These are phyloP conservation scores for Vitis vinifera DNA, from an alignment of 164 flowering plant species.

Conservation along the genomic window DNA sequence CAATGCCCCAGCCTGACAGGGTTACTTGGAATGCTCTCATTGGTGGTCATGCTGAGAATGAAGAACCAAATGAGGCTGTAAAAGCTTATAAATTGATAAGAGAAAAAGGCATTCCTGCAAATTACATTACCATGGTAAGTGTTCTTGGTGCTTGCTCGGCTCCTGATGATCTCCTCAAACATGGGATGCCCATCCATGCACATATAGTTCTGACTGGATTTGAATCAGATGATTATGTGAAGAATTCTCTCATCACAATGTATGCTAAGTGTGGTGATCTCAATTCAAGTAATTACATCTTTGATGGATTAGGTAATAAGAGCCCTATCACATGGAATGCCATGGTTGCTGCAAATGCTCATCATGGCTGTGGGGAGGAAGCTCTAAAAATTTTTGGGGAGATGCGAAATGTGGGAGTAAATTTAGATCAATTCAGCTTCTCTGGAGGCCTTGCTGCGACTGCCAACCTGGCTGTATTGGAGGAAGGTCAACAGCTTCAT, in stretches of 20 bases:
- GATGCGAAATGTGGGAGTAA: slow-evolving; percentile 48
- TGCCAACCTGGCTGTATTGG: slow-evolving; percentile 60
- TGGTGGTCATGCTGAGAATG: slow-evolving; percentile 65
- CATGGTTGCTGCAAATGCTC: slow-evolving; percentile 74
- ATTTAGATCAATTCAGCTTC: slow-evolving; percentile 74
- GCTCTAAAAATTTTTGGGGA: slow-evolving; percentile 48
- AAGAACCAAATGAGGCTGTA: slow-evolving; percentile 49
- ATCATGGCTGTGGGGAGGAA: slow-evolving; percentile 63
- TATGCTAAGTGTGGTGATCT: slow-evolving; percentile 80
- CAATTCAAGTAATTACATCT: slow-evolving; percentile 47
- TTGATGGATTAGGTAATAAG: slow-evolving; percentile 36
- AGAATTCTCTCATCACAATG: slow-evolving; percentile 77
- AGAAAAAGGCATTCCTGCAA: slow-evolving; percentile 28
- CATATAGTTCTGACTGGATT: slow-evolving; percentile 47
- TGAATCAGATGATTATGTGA: slow-evolving; percentile 57
- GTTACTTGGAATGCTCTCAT: slow-evolving; percentile 84
- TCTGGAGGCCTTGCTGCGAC: slow-evolving; percentile 63
- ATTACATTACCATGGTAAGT: slow-evolving; percentile 67
- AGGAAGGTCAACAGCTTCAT: slow-evolving; percentile 76
- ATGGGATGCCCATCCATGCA: slow-evolving; percentile 73
- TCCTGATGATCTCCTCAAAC: slow-evolving; percentile 36
- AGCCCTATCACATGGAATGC: slow-evolving; percentile 66
- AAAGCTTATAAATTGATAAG: slow-evolving; percentile 55
- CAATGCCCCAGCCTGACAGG: slow-evolving; percentile 46
- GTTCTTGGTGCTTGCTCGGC: slow-evolving; percentile 57